Evolutionary conservation across 2,329 filamentous ascomycete genomes (phyloP).

Genomic region (Colletotrichum filicis): DNA sequence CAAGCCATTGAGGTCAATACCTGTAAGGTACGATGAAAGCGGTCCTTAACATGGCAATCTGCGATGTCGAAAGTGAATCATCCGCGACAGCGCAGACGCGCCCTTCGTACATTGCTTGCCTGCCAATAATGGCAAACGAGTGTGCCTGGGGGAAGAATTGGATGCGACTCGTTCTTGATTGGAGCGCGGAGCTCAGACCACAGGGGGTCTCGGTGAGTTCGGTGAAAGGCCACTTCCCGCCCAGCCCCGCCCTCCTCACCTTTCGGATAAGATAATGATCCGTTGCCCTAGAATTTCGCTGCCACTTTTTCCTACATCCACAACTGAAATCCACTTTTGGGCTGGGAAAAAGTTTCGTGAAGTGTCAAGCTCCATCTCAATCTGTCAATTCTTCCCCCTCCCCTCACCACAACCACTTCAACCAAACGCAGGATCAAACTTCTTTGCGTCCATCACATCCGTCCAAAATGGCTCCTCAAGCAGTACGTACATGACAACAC

Average conservation of each 20-base stretch:
- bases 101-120: no score
- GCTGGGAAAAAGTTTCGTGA: slow-evolving; percentile 13
- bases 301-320: slow-evolving; percentile 18
- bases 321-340: slow-evolving; percentile 18
- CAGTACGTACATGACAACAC: slow-evolving; percentile 80
- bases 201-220: neutral
- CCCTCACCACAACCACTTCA: slow-evolving; percentile 37
- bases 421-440: slow-evolving; percentile 85
- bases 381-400: slow-evolving; percentile 13
- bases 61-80: neutral
- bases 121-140: neutral
- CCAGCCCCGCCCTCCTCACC: no score
- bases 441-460: slow-evolving; percentile 63
- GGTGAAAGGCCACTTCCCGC: no score
- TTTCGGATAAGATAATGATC: slow-evolving; percentile 12
- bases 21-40: neutral
- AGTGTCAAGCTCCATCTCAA: slow-evolving; percentile 25
- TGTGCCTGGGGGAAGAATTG: no score
- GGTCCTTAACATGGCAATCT: neutral
- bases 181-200: neutral
- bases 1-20: neutral
- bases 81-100: neutral
- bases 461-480: slow-evolving; percentile 83
- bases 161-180: neutral
- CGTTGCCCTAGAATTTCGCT: slow-evolving; percentile 32